Evolutionary conservation across 257 asterid genomes (phyloP).

Genomic region (Solanum rostratum): DNA sequence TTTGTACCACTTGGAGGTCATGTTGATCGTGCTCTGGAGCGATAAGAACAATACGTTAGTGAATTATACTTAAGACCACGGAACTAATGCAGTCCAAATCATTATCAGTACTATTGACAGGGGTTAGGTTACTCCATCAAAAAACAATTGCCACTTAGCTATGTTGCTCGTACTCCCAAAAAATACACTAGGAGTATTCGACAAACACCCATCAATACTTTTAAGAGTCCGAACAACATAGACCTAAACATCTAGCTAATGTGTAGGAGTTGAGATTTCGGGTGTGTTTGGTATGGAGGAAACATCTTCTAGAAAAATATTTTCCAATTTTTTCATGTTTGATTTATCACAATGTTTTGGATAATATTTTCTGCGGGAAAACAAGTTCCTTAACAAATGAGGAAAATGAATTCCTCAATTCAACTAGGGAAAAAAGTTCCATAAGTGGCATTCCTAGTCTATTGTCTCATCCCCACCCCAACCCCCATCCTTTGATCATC

Average conservation of each 20-base stretch:
- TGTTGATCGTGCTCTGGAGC: too few species aligned
- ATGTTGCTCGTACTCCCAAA: too few species aligned
- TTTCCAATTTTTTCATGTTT: background rate
- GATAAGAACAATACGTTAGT: background rate
- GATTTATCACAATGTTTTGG: background rate
- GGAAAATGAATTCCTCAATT: background rate
- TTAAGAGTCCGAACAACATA: too few species aligned
- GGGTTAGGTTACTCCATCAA: background rate
- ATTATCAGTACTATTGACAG: background rate
- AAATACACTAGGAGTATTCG: too few species aligned
- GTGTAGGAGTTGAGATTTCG: background rate
- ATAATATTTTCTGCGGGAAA: background rate
- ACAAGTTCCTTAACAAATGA: background rate
- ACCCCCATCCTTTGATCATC: background rate
- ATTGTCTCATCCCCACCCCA: background rate
- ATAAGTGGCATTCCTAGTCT: background rate
- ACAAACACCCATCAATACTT: too few species aligned
- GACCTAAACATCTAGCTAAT: background rate
- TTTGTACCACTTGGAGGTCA: too few species aligned
- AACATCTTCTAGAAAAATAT: background rate
- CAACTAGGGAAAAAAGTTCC: background rate
- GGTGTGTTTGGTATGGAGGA: background rate
- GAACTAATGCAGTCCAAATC: background rate
- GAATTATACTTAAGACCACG: background rate
- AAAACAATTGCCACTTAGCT: background rate